Evolutionary conservation across 495 filamentous ascomycete genomes (phyloP), one percentile per base, ranked within the genome.

Genomic region (Cryomyces minteri): DNA sequence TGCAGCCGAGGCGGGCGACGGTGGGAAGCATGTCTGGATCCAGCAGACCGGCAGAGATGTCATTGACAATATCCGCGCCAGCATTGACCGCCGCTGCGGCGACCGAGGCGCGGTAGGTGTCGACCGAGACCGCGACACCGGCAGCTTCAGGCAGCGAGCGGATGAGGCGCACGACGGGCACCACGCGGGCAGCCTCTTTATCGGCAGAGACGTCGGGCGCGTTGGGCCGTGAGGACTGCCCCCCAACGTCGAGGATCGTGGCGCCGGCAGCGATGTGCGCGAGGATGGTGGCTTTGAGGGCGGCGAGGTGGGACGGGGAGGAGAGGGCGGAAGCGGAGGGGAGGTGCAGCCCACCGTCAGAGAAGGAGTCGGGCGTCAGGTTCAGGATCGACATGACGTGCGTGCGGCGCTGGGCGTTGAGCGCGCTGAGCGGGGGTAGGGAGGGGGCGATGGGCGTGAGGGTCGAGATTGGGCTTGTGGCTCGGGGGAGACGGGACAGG

Each of bases 321-420:
- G 41, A 69, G 49, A 38, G 34, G 9, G 8, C 55, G 51, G 28
- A 65, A 45, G 0, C 52, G 25, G 39, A 43, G 40, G 41, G 58
- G 55, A 57, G 54, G 62, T 87, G 69, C 2, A 63, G 53, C 39
- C 88, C 88, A 43, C 87, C 90, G 53, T 95, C 87, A 9, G 88
- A 95, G 68, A 96, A 96, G 36, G 90, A 96, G 67, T 98, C 90
- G 7, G 88, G 90, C 1, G 88, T 95, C 47, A 94, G 67, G 64
- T 98, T 98, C 43, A 95, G 70, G 52, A 98, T 92, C 31, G 84
- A 81, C 90, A 98, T 96, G 37, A 95, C 62, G 44, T 77, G 73
- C 2, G 88, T 95, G 39, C 65, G 66, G 39, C 83, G 79, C 43
- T 61, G 66, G 0, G 76, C 66, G 48, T 76, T 68, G 32, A 79